Conservation (phyloP, 2,329 filamentous ascomycete species). For the Neonectria neomacrospora region DNA sequence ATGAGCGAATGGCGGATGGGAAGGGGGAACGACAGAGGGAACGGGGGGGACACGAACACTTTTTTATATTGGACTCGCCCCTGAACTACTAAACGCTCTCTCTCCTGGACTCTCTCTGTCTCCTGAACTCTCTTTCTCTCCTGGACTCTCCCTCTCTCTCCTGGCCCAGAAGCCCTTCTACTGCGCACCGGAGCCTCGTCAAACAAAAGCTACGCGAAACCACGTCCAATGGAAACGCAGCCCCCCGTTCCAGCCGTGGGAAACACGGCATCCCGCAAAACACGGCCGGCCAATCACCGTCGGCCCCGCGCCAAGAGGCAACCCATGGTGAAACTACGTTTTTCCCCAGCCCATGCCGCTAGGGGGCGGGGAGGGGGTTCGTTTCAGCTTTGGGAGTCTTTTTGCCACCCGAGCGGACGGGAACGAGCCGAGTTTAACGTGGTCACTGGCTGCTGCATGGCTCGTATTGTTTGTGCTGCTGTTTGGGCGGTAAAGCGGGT, state of each 20-base stretch:
- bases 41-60: background rate
- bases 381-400: background rate
- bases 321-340: background rate
- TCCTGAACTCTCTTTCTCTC: no score
- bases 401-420: no score
- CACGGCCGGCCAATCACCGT: background rate
- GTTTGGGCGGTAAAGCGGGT: background rate
- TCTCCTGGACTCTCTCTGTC: no score
- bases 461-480: background rate
- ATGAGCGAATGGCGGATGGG: background rate
- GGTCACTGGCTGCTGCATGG: no score
- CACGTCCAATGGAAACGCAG: background rate
- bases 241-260: background rate
- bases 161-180: no score
- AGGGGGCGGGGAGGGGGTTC: background rate
- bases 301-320: background rate
- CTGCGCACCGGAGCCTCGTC: background rate
- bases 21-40: background rate
- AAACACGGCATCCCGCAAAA: background rate
- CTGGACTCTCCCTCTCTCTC: no score
- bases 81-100: background rate
- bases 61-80: background rate
- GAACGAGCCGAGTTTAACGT: no score
- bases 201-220: background rate
- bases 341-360: background rate